Percentiles rank a stretch among this genome's conserved stretches.
phyloP scores from a whole-genome alignment of 169 alveolate species.

The Blepharisma undulans region DNA sequence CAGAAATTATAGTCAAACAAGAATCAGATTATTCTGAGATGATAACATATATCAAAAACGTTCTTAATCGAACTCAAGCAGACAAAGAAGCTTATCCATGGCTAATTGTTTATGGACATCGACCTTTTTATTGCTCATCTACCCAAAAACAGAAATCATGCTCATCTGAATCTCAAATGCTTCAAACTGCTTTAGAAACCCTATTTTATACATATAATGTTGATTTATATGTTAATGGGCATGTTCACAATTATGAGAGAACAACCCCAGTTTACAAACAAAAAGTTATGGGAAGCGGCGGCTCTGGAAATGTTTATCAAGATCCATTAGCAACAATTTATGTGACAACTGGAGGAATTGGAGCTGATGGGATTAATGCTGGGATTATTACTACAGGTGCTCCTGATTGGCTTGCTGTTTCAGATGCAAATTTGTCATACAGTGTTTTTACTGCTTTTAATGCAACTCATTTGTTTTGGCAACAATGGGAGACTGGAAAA shows the following conservation, averaged over 20 bases:
- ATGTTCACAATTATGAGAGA: slow-evolving; percentile 40
- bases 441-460: slow-evolving; percentile 8
- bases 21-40: background rate
- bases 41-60: background rate
- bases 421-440: background rate
- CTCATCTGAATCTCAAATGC: background rate
- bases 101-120: background rate
- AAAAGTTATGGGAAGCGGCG: background rate
- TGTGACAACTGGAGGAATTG: slow-evolving; percentile 17
- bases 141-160: background rate
- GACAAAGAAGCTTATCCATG: slow-evolving; percentile 22
- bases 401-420: background rate
- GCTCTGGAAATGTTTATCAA: background rate
- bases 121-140: slow-evolving; percentile 30
- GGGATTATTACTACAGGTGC: background rate
- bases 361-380: background rate
- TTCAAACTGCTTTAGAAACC: background rate
- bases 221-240: slow-evolving; percentile 4
- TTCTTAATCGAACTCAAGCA: background rate
- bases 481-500: background rate
- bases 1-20: background rate
- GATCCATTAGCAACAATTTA: background rate
- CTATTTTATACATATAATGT: background rate
- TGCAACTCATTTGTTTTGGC: background rate
- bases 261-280: slow-evolving; percentile 9